Evolutionary conservation across 805 yeast species (phyloP).

Genomic region (Blastobotrys peoriensis): DNA sequence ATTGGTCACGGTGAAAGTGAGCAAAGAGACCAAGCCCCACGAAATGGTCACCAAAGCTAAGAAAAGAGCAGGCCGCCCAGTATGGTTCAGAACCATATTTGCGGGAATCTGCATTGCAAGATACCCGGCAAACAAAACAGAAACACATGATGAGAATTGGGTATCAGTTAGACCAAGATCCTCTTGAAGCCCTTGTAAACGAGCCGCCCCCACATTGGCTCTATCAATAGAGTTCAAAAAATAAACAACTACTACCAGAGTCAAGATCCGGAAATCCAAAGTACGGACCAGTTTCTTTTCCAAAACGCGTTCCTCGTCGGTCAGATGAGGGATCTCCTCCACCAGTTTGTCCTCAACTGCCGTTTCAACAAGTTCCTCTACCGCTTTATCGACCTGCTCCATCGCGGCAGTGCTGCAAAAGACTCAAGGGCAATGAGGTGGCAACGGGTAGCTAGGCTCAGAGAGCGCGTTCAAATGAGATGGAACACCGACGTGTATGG

Average conservation of each 20-base stretch:
- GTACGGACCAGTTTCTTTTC: constrained; percentile 13
- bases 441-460: neutral
- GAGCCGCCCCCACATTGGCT: constrained; percentile 44
- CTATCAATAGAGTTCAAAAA: constrained; percentile 37
- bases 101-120: constrained; percentile 19
- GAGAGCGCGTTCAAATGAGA: neutral
- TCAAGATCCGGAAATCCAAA: constrained; percentile 21
- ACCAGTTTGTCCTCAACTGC: neutral
- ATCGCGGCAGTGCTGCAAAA: neutral
- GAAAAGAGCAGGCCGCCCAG: constrained; percentile 15
- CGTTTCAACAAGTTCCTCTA: constrained; percentile 3
- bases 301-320: constrained; percentile 1
- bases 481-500: neutral
- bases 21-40: constrained; percentile 32
- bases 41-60: constrained; percentile 14
- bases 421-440: neutral
- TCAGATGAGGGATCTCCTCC: neutral
- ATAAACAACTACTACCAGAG: constrained; percentile 21
- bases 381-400: neutral
- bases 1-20: constrained; percentile 25
- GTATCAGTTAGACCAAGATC: constrained; percentile 37
- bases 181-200: constrained; percentile 37
- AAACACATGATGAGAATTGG: constrained; percentile 38
- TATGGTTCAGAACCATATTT: constrained; percentile 18
- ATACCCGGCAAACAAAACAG: constrained; percentile 34